A percentile compares a stretch with the other conserved stretches of the same genome.
phyloP scores from a whole-genome alignment of 2,329 filamentous ascomycete species.

The Septoria linicola region DNA sequence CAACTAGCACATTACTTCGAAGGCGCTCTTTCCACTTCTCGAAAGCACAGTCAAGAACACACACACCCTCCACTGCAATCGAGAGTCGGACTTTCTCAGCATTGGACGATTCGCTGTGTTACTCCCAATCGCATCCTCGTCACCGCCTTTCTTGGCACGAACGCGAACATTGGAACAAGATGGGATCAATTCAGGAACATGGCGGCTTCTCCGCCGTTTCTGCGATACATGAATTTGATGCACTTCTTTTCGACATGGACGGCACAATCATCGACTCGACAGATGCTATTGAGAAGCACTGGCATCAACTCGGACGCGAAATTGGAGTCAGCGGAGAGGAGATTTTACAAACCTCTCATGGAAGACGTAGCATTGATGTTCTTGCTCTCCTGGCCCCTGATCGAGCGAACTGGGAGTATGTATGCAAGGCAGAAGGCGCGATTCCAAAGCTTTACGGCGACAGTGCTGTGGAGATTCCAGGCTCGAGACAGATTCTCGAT shows the following conservation, averaged over 20 bases:
- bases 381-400: constrained; percentile 75
- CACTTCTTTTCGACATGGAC: constrained; percentile 71
- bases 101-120: no score
- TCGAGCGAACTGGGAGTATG: constrained; percentile 90
- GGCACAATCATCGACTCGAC: constrained; percentile 83
- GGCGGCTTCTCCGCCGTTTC: constrained; percentile 44
- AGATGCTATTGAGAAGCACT: constrained; percentile 72
- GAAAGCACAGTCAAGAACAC: no score
- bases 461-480: constrained; percentile 82
- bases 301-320: constrained; percentile 73
- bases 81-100: no score
- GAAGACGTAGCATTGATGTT: constrained; percentile 82
- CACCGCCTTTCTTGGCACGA: no score
- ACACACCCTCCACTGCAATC: no score
- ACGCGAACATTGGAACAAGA: no score
- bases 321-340: constrained; percentile 75
- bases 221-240: constrained; percentile 43
- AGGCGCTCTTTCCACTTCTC: no score
- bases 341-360: constrained; percentile 89
- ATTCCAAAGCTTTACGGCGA: constrained; percentile 74
- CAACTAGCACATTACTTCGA: no score
- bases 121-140: no score
- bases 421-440: constrained; percentile 72
- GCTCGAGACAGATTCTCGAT: constrained; percentile 49
- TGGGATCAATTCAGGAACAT: neutral